Evolutionary conservation across 225 moss, liverwort and hornwort genomes (phyloP).

Genomic region (Takakia lepidozioides): DNA sequence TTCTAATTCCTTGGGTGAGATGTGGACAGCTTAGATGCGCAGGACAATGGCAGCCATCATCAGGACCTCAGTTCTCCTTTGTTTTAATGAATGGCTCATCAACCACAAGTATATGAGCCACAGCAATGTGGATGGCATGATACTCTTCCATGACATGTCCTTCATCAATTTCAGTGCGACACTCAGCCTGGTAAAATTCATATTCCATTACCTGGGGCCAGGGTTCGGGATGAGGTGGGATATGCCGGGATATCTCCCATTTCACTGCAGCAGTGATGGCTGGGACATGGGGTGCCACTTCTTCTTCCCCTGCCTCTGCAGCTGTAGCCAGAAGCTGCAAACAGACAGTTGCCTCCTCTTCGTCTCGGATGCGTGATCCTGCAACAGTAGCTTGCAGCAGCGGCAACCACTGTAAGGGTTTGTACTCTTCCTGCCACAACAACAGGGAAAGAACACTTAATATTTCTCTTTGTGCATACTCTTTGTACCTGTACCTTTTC

Average conservation of each 20-base stretch:
- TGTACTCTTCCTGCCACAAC: slow-evolving; percentile 63
- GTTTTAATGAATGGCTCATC: no score
- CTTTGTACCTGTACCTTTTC: no score
- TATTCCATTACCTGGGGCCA: slow-evolving; percentile 75
- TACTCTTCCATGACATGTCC: slow-evolving; percentile 68
- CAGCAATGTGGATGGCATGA: no score
- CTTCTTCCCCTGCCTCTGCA: slow-evolving; percentile 89
- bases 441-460: no score
- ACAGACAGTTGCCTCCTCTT: slow-evolving; percentile 77
- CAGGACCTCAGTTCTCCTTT: no score
- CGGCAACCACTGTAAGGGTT: slow-evolving; percentile 83
- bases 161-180: slow-evolving; percentile 75
- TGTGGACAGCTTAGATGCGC: no score
- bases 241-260: slow-evolving; percentile 64
- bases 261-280: slow-evolving; percentile 79
- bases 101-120: no score
- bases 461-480: no score
- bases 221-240: slow-evolving; percentile 93
- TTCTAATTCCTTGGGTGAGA: no score
- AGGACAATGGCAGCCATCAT: no score
- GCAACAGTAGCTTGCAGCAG: slow-evolving; percentile 90
- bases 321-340: slow-evolving; percentile 84
- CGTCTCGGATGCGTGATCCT: slow-evolving; percentile 70
- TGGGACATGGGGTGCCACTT: slow-evolving; percentile 85
- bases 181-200: slow-evolving; percentile 82